phyloP scores from a whole-genome alignment of 805 yeast species.

The Kazachstania viticola region DNA sequence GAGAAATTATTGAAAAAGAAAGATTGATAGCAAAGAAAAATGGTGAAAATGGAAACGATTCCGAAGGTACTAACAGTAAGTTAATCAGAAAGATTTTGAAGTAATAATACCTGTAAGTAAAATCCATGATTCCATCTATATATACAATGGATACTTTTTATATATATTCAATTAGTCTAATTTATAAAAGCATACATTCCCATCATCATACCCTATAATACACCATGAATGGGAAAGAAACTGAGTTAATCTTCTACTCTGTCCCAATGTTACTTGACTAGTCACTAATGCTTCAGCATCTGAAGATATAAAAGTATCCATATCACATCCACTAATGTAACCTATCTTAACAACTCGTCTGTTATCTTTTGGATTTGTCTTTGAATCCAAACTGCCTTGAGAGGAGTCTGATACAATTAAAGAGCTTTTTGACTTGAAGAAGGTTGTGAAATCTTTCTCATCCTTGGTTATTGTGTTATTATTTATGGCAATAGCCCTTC shows the following conservation, averaged over 20 bases:
- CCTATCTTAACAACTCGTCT: constrained; percentile 3
- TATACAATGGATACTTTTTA: not conserved
- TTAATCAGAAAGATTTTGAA: constrained; percentile 5
- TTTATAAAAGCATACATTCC: constrained; percentile 13
- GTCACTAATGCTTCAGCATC: not conserved
- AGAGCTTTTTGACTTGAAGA: constrained; percentile 14
- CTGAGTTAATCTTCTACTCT: constrained; percentile 10
- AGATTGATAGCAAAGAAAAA: constrained; percentile 9
- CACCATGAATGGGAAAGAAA: constrained; percentile 16
- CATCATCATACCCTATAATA: constrained; percentile 25
- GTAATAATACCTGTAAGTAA: not conserved
- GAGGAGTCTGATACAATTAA: constrained; percentile 15
- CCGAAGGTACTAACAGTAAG: constrained; percentile 1
- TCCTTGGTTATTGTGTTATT: not conserved
- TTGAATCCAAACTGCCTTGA: constrained; percentile 12
- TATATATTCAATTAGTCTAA: constrained; percentile 1
- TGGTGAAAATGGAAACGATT: not conserved
- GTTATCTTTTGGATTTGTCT: not conserved
- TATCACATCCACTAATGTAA: constrained; percentile 2
- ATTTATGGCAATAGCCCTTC: constrained; percentile 10
- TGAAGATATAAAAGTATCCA: not conserved
- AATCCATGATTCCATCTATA: not conserved
- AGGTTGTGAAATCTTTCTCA: not conserved
- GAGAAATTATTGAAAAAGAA: constrained; percentile 46
- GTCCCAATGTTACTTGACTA: constrained; percentile 4